Evolutionary conservation across 164 flowering plant genomes (phyloP).

Genomic region (Vitis cinerea): DNA sequence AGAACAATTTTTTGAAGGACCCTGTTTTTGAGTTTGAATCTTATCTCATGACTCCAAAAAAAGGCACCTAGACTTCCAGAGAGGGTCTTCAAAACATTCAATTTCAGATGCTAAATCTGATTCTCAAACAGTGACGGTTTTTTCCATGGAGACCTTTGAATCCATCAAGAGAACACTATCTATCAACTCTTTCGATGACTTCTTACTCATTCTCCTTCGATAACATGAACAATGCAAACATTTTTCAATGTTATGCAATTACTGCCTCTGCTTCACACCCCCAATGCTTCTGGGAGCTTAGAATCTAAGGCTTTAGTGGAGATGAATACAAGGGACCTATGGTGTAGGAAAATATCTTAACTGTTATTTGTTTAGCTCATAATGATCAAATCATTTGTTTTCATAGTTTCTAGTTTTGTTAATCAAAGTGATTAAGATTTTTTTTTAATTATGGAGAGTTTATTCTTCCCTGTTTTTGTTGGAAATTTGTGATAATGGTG

Average conservation of each 20-base stretch:
- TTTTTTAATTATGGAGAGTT: too few relatives aligned
- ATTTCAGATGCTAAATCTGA: slow-evolving; percentile 5
- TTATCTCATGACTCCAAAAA: slow-evolving; percentile 1
- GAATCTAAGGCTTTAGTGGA: not conserved
- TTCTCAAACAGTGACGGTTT: slow-evolving; percentile 7
- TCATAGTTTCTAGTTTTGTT: too few relatives aligned
- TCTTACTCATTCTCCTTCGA: too few relatives aligned
- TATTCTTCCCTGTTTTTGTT: too few relatives aligned
- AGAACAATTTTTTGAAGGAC: slow-evolving; percentile 6
- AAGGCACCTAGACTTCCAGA: slow-evolving; percentile 5
- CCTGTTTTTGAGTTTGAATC: not conserved
- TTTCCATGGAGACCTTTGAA: slow-evolving; percentile 18
- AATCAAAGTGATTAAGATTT: too few relatives aligned
- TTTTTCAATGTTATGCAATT: not conserved
- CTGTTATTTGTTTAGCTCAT: too few relatives aligned
- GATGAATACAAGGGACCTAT: too few relatives aligned
- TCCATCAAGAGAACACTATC: slow-evolving; percentile 24
- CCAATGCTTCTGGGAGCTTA: not conserved
- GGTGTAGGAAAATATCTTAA: too few relatives aligned
- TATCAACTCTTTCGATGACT: too few relatives aligned
- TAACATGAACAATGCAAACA: not conserved
- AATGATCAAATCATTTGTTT: too few relatives aligned
- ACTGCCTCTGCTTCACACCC: not conserved
- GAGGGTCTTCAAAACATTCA: slow-evolving; percentile 10
- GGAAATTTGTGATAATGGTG: too few relatives aligned